phyloP scores from a whole-genome alignment of 2,329 filamentous ascomycete genomes.

The Drechslera avenae region DNA sequence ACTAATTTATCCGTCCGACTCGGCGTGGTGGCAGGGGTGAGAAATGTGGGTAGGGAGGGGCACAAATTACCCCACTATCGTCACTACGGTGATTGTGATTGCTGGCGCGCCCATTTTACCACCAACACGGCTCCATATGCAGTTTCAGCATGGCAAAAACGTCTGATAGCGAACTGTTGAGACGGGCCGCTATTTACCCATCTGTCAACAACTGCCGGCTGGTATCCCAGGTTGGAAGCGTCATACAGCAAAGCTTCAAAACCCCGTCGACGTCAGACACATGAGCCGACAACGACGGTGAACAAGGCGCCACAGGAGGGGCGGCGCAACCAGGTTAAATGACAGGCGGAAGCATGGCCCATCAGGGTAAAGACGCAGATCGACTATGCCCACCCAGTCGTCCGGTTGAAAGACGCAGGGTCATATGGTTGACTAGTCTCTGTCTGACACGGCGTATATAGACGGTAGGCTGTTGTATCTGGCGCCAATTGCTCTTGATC shows the following conservation, averaged over 20 bases:
- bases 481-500: conserved; percentile 19
- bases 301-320: conserved; percentile 7
- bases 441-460: conserved; percentile 31
- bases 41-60: conserved; percentile 22
- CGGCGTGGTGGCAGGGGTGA: conserved; percentile 5
- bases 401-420: conserved; percentile 33
- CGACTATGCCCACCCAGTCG: conserved; percentile 15
- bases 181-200: conserved; percentile 13
- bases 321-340: conserved; percentile 29
- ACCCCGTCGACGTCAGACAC: neutral
- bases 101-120: conserved; percentile 8
- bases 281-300: conserved; percentile 1
- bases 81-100: conserved; percentile 11
- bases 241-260: no score
- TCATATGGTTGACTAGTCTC: conserved; percentile 25
- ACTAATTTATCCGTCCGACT: conserved; percentile 21
- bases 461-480: conserved; percentile 21
- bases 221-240: no score
- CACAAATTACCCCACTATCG: conserved; percentile 22
- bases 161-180: conserved; percentile 5
- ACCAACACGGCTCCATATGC: conserved; percentile 8
- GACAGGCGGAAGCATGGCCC: conserved; percentile 19
- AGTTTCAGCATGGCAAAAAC: neutral
- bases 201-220: conserved; percentile 5
- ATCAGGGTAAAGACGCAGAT: conserved; percentile 20